Percentiles rank a stretch among this genome's conserved stretches.
These are phyloP conservation scores for Didymosphaeria variabile DNA, from an alignment of 2,329 filamentous ascomycete species.

Conservation along the genomic window DNA sequence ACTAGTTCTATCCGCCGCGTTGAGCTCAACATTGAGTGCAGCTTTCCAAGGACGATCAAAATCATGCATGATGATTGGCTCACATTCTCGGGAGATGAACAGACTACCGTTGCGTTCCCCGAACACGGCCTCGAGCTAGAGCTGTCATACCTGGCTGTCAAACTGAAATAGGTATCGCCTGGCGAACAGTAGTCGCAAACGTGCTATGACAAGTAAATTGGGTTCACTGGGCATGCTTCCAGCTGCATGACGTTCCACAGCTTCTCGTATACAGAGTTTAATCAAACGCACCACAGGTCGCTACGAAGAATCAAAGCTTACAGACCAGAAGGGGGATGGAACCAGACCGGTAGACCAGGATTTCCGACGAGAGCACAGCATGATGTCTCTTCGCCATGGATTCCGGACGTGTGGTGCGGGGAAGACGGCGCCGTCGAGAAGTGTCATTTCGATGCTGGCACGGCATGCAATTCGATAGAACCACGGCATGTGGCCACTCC, in stretches of 20 bases:
- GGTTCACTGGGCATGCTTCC: slow-evolving; percentile 10
- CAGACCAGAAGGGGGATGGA: neutral
- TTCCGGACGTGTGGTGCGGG: slow-evolving; percentile 4
- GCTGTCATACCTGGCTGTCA: slow-evolving; percentile 12
- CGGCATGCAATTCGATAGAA: slow-evolving; percentile 13
- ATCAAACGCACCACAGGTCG: slow-evolving; percentile 1
- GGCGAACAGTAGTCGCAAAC: neutral
- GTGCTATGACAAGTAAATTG: slow-evolving; percentile 2
- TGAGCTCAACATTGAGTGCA: neutral
- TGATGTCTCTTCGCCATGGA: neutral
- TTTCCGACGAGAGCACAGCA: neutral
- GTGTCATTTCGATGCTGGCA: neutral
- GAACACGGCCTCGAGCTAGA: slow-evolving; percentile 5
- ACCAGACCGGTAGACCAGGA: neutral
- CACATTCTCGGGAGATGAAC: neutral
- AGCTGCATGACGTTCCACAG: slow-evolving; percentile 1
- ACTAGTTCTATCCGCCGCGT: no score
- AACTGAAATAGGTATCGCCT: neutral
- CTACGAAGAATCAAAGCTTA: neutral
- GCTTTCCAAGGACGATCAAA: neutral
- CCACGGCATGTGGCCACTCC: neutral
- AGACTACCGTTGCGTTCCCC: neutral
- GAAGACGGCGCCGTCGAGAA: slow-evolving; percentile 1
- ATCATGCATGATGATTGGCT: neutral
- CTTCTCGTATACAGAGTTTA: slow-evolving; percentile 10